These are phyloP conservation scores for Phytophthora megakarya DNA, from an alignment of 352 stramenopile genomes.

Conservation along the genomic window DNA sequence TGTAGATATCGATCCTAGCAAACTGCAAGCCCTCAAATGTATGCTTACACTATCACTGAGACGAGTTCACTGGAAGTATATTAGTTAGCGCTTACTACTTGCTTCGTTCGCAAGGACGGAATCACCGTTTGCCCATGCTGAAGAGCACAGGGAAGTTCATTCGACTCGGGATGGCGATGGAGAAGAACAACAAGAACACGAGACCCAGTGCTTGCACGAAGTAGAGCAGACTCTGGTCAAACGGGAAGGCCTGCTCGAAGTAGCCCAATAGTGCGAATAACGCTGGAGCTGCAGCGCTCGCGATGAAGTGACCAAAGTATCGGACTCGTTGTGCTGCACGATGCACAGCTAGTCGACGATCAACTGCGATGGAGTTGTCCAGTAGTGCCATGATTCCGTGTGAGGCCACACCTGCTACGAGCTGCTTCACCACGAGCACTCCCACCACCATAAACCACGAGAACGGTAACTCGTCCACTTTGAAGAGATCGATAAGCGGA, in stretches of 20 bases:
- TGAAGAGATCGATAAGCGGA: constrained; percentile 73
- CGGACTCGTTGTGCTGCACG: constrained; percentile 62
- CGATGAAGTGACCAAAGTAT: constrained; percentile 64
- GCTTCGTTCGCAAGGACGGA: neutral
- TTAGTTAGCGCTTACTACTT: constrained; percentile 6
- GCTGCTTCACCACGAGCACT: constrained; percentile 68
- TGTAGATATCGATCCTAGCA: constrained; percentile 47
- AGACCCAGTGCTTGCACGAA: constrained; percentile 72
- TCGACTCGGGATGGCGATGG: constrained; percentile 73
- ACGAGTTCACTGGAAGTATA: constrained; percentile 5
- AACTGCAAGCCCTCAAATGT: constrained; percentile 32
- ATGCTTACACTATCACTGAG: constrained; percentile 40
- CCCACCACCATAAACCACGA: constrained; percentile 62
- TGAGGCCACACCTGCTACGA: constrained; percentile 60
- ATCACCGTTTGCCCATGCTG: constrained; percentile 77
- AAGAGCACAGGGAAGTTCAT: constrained; percentile 87
- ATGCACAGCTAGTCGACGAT: constrained; percentile 73
- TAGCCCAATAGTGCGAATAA: constrained; percentile 80
- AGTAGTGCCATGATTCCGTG: constrained; percentile 71
- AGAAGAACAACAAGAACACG: constrained; percentile 76
- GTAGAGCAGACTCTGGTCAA: constrained; percentile 82
- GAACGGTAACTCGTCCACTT: constrained; percentile 67
- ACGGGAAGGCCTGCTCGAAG: constrained; percentile 76
- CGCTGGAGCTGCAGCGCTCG: constrained; percentile 49
- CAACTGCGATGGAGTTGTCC: constrained; percentile 81